Evolutionary conservation across 1,284 basidiomycete genomes (phyloP), one percentile per base, ranked within the genome.

Genomic region (Earliella scabrosa): DNA sequence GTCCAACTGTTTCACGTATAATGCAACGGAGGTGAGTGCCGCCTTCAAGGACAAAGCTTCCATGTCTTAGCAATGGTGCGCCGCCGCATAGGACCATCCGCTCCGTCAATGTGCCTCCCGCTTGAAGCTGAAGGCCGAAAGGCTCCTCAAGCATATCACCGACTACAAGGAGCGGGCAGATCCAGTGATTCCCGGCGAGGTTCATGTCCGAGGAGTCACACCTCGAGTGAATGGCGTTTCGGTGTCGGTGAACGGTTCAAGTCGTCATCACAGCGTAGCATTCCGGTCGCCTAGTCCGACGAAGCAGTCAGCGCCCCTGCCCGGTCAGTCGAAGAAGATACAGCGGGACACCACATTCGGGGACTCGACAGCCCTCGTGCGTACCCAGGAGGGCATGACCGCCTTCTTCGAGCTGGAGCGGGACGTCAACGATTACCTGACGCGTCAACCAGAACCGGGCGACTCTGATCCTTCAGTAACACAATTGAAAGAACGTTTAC

Each of bases 1-100:
- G 97, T 86, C 88, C 51, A 99, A 99, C 67, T 98, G 97, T 72
- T 83, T 92, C 64, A 85, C 83, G 11, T 99, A 98, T 74, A 99
- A 99, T 71, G 88, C 90, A 23, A 84, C 88, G 16, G 91, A 94
- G 74, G 95, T 94, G 50, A 59, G 60, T 55, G 31, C 24, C 41
- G 26, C 32, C 10, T 16, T 18, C 11, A 35, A n/a, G n/a, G n/a
- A n/a, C 24, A 18, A 10, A 20, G 26, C 23, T n/a, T 29, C 18
- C n/a, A 4, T 1, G 14, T 27, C 31, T 31, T 7, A 21, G 34
- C 10, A 38, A n/a, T 43, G 39, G 44, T 27, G n/a, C 13, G 21
- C 31, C 16, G 50, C 34, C 35, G 24, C 31, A 44, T 36, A 82
- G 81, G 73, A 85, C 58, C 95, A 97, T 68, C 95, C 92, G 0